Evolutionary conservation across 2,329 filamentous ascomycete genomes (phyloP), one percentile per base, ranked within the genome.

Genomic region (Sclerotinia subarctica): DNA sequence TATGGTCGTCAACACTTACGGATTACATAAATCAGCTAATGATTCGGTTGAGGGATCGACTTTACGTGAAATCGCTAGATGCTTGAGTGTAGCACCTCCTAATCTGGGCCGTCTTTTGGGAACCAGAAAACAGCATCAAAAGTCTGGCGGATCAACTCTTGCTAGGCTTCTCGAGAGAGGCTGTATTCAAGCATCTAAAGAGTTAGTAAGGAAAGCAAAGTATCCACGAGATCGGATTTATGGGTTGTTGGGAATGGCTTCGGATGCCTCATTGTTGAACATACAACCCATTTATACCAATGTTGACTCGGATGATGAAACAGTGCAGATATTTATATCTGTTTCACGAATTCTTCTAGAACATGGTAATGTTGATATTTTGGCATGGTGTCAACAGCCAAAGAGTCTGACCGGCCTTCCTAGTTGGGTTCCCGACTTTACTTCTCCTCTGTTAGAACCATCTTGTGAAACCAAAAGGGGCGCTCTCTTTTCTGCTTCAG

Each of bases 161-260:
- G 17, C 52, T 44, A 38, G 35, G 42, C 44, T 70, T 47, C 26
- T 67, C 8, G 47, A 67, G 21, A 62, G 54, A 52, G 49, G 54
- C 10, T 67, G 56, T 19, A 17, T 67, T 6, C 24, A 42, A 8
- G 32, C 13, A n/a, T 52, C 56, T 7, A 62, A 42, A 29, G 26
- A 51, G 15, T 15, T 49, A 15, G n/a, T n/a, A 7, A 64, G 53
- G 15, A 29, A 68, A 29, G 69, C 69, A 21, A 70, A 52, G 5
- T 49, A 70, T 60, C 69, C 63, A 35, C 35, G 67, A 56, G 69
- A 70, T 19, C 35, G 57, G 21, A 62, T 70, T n/a, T 68, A 69
- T 44, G 69, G 69, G 2, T 24, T 68, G n/a, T 35, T 69, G 24
- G 60, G 64, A 51, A 62, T 62, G 58, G 68, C 64, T 38, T 32